Percentiles rank a stretch among this genome's conserved stretches.
Evolutionary conservation across 768 basidiomycete species (phyloP).

Genomic region (Auriscalpium orientale): DNA sequence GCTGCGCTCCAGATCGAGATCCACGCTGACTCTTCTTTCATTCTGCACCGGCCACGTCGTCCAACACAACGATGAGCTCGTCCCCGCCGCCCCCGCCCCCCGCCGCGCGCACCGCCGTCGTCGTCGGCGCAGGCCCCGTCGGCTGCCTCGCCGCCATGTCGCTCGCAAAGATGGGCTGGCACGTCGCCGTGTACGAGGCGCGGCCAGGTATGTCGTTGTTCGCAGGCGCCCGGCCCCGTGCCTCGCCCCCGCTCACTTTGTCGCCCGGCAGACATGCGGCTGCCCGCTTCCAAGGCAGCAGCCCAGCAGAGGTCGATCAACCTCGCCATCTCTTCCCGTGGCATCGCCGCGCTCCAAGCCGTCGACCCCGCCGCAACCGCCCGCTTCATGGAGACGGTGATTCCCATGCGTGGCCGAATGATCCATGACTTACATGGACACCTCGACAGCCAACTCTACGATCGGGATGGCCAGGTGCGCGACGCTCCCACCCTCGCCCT

Average conservation of each 20-base stretch:
- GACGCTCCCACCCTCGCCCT: constrained; percentile 3
- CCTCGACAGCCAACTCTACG: constrained; percentile 80
- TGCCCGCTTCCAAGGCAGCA: constrained; percentile 57
- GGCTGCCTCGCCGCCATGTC: constrained; percentile 86
- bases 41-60: not conserved
- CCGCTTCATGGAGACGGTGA: constrained; percentile 67
- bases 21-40: not conserved
- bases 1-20: not conserved
- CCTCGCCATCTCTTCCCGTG: constrained; percentile 89
- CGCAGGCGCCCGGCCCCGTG: constrained; percentile 6
- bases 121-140: constrained; percentile 89
- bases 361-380: constrained; percentile 66
- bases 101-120: constrained; percentile 39
- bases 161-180: constrained; percentile 83
- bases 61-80: not conserved
- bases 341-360: constrained; percentile 78
- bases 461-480: constrained; percentile 79
- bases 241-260: constrained; percentile 3
- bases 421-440: constrained; percentile 74
- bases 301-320: constrained; percentile 88
- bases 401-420: constrained; percentile 96
- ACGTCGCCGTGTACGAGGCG: constrained; percentile 71
- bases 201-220: constrained; percentile 50
- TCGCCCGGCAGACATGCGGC: constrained; percentile 53
- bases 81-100: not conserved